Base-by-base conservation (phyloP, 441 rosid genomes). In the Rhodomyrtus psidioides region DNA sequence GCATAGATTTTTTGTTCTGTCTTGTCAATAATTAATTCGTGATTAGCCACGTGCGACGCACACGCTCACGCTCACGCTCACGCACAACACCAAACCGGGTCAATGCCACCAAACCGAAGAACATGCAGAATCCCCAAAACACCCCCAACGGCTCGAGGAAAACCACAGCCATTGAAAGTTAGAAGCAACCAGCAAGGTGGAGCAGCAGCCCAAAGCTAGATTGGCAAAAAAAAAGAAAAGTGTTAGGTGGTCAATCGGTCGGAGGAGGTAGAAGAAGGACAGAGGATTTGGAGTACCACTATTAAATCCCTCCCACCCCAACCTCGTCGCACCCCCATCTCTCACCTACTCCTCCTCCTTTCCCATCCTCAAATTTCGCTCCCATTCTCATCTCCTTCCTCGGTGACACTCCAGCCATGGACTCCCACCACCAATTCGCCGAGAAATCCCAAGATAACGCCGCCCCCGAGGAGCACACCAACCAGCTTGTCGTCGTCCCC, bases 391-490 rank as follows among this genome's bases (percentile, higher is more conserved):
- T 51, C 53, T 51, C 15, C 15, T 51, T 51, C 53, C 53, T 51
- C 53, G 53, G 53, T 12, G 53, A 51, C 53, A 51, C 53, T 17
- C 24, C 42, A 30, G 42, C 75, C 79, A 70, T 70, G 79, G 79
- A 70, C 79, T 39, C 51, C 79, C 79, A 44, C 49, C 49, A 12
- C 49, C 79, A 70, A 65, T 39, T 6, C 79, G 79, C 83, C 60
- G 30, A 28, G 90, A 75, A 87, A 82, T 85, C 88, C 88, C 90
- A 76, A 13, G 96, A 91, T 56, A 28, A 70, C 85, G 85, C 91
- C 83, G 87, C 92, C 85, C 46, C 84, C 16, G 95, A 94, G 65
- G 91, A 90, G 83, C 87, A 92, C 28, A 87, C 8, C 83, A 1
- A 57, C 65, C 86, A 86, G 74, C 90, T 91, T 30, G 62, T 92